Evolutionary conservation across 1,139 yeast species (phyloP).

Genomic region (Candida albicans): DNA sequence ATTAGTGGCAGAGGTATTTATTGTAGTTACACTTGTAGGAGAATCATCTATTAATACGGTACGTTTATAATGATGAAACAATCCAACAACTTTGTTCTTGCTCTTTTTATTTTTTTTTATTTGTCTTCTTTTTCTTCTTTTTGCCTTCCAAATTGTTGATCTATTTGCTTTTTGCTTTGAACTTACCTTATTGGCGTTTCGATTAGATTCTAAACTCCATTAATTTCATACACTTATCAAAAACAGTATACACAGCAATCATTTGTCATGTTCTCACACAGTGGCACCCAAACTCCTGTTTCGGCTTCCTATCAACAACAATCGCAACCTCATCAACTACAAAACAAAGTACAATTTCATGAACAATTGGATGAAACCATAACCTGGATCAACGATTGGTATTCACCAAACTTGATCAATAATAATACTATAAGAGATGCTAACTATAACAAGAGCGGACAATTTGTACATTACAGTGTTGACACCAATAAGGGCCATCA

Average conservation of each 20-base stretch:
- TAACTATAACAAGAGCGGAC: neutral
- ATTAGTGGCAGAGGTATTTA: too few species aligned
- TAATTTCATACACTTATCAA: neutral
- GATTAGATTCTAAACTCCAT: neutral
- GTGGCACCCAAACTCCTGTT: slow-evolving; percentile 21
- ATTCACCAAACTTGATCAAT: slow-evolving; percentile 34
- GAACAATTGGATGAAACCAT: slow-evolving; percentile 29
- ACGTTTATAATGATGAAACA: too few species aligned
- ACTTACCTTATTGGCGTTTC: neutral
- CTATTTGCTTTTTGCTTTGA: too few species aligned
- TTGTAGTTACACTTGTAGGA: too few species aligned
- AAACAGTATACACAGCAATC: neutral
- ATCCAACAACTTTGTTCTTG: too few species aligned
- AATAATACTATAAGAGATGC: slow-evolving; percentile 19
- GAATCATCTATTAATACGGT: too few species aligned
- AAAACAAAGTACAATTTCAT: slow-evolving; percentile 15
- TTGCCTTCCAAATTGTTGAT: neutral
- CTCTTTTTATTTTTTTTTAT: neutral
- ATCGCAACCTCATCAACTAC: slow-evolving; percentile 4
- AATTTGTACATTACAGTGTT: too few species aligned
- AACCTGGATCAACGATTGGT: slow-evolving; percentile 48
- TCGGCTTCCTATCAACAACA: slow-evolving; percentile 3
- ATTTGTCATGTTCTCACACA: slow-evolving; percentile 19
- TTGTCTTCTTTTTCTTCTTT: neutral
- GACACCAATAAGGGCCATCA: too few species aligned